Conservation (phyloP, 495 filamentous ascomycete species). For the Penicillium flavigenum region DNA sequence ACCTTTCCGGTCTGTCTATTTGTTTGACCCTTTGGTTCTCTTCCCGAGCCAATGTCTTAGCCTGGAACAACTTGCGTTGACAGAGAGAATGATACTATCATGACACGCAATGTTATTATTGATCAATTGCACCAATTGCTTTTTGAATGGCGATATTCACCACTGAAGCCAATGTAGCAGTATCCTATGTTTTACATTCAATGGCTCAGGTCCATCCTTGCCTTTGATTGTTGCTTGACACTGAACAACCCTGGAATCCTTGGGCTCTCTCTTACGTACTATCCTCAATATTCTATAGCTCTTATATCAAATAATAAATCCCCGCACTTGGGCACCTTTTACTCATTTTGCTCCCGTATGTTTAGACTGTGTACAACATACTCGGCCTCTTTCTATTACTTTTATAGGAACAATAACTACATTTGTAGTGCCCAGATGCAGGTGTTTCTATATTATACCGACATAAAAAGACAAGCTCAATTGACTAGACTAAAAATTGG, state of each 20-base stretch:
- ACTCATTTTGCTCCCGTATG: neutral
- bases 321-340: neutral
- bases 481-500: neutral
- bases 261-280: neutral
- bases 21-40: no score
- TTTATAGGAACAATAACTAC: neutral
- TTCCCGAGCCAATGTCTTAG: neutral
- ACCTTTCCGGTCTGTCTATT: no score
- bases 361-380: neutral
- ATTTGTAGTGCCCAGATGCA: neutral
- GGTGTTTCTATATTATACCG: neutral
- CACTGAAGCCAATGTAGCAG: neutral
- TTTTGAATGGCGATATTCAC: neutral
- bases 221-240: no score
- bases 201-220: no score
- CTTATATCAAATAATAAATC: no score
- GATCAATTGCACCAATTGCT: neutral
- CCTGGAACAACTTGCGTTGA: neutral
- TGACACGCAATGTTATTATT: neutral
- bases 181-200: neutral
- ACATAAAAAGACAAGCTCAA: neutral
- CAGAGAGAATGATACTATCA: neutral
- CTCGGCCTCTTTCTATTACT: neutral
- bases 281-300: no score
- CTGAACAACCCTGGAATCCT: no score